Evolutionary conservation across 208 protist species (phyloP), one percentile per base, ranked within the genome.

Genomic region (Leishmania lainsoni): DNA sequence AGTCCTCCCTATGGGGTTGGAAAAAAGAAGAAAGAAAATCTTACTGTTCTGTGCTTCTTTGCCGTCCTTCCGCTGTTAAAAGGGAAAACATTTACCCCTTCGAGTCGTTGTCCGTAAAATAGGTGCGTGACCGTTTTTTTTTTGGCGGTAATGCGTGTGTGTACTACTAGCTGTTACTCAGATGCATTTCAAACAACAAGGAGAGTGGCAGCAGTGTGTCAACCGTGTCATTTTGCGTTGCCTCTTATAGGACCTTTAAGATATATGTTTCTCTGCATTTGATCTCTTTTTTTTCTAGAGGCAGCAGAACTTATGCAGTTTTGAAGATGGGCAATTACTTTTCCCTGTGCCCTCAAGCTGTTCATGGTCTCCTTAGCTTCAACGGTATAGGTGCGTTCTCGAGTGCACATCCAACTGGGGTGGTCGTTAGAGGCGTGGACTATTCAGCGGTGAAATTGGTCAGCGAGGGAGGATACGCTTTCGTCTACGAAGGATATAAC

Each of bases 401-500:
- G 1, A 83, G 73, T 22, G 75, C 58, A 35, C 84, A 84, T 45
- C 68, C 86, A 26, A 69, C 77, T 20, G 83, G 81, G 17, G 85
- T 90, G 61, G 59, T 72, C n/a, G 81, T 94, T 58, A 89, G 88
- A n/a, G 88, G 86, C 6, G 76, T 86, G 52, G 81, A 91, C 45
- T 94, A 92, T 70, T 87, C 78, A 1, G 78, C 86, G n/a, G 74
- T 88, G 51, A 84, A 83, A 45, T 61, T 92, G 10, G 78, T 94
- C 66, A 89, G 86, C 9, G 91, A 94, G 68, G 91, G 91, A 32
- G 91, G 81, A 2, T 90, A 86, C 69, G 78, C 91, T 20, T 92
- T 92, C 81, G 86, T 94, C 12, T 94, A 94, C 78, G 83, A 90
- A 58, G 89, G 84, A 1, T 78, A 83, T 48, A 86, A 88, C 54